Percentiles rank a stretch among this genome's conserved stretches.
Evolutionary conservation across 768 basidiomycete species (phyloP).

Genomic region (Mycena amicta): DNA sequence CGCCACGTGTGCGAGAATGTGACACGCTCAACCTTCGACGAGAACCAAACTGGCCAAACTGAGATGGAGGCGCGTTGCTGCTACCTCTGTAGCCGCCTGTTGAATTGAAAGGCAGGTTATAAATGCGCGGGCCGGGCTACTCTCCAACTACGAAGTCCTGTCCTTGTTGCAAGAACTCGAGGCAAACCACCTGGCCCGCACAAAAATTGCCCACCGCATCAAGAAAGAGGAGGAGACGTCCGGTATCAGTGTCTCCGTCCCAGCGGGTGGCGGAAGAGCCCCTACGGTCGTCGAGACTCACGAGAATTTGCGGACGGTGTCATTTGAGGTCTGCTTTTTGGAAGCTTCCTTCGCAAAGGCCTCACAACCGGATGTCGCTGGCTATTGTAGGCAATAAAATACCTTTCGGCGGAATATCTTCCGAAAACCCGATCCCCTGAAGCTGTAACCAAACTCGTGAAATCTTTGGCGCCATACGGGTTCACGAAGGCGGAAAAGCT

Average conservation of each 20-base stretch:
- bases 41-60: no score
- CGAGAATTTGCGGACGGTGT: conserved; percentile 83
- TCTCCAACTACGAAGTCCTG: conserved; percentile 89
- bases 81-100: neutral
- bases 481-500: conserved; percentile 92
- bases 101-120: conserved; percentile 53
- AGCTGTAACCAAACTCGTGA: conserved; percentile 66
- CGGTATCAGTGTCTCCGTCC: conserved; percentile 28
- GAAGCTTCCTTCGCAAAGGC: neutral
- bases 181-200: conserved; percentile 66
- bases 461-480: conserved; percentile 63
- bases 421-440: conserved; percentile 69
- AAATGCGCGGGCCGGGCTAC: conserved; percentile 72
- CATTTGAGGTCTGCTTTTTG: conserved; percentile 68
- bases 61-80: conserved; percentile 22
- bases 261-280: conserved; percentile 30
- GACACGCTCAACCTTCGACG: no score
- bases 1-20: no score
- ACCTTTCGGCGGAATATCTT: conserved; percentile 76
- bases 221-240: conserved; percentile 76
- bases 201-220: conserved; percentile 69
- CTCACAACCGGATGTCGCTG: no score
- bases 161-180: conserved; percentile 76
- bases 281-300: conserved; percentile 57
- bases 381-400: conserved; percentile 73